Evolutionary conservation across 2,329 filamentous ascomycete species (phyloP), one percentile per base, ranked within the genome.

Genomic region (Hawksworthiomyces lignivorus): DNA sequence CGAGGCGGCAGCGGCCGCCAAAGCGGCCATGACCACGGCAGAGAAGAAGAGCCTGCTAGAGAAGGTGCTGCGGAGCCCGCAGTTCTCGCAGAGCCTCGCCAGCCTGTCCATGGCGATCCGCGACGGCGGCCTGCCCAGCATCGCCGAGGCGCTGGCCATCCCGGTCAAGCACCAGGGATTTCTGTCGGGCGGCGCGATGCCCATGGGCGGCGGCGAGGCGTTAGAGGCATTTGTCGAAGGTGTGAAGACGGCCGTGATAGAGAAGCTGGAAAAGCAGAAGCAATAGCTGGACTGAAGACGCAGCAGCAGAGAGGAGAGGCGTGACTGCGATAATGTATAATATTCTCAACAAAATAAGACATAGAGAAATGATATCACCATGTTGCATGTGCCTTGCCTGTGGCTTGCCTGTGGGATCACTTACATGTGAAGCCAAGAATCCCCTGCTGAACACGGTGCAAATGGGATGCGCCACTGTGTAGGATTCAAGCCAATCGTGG

Each of bases 161-260:
- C 78, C 80, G 52, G 78, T 98, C 17, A 75, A 83, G 56, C 87
- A 95, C 57, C 84, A 84, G n/a, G 90, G 90, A 4, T 84, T 85
- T 49, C 73, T 94, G 55, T 74, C 73, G 48, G 80, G 84, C 42
- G 82, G 86, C 6, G 77, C 38, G 81, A 49, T 96, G 68, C 89
- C 90, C 3, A 63, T 96, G 34, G 90, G 89, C 32, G 89, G 89
- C 39, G 86, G 84, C 6, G 83, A 92, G 53, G 90, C 90, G 11
- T 81, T 98, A 2, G 83, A 94, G 65, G 86, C 85, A 4, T 98
- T 98, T 62, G 73, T 98, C 18, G 78, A 94, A 43, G 92, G 90
- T 4, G 81, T 96, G 36, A 92, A 84, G 72, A 82, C 77, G 65
- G 81, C 78, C 6, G 83, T 88, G 1, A 73, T 85, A 63, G 75